Conservation (phyloP, 2,329 filamentous ascomycete genomes). For the Fusarium buharicum region DNA sequence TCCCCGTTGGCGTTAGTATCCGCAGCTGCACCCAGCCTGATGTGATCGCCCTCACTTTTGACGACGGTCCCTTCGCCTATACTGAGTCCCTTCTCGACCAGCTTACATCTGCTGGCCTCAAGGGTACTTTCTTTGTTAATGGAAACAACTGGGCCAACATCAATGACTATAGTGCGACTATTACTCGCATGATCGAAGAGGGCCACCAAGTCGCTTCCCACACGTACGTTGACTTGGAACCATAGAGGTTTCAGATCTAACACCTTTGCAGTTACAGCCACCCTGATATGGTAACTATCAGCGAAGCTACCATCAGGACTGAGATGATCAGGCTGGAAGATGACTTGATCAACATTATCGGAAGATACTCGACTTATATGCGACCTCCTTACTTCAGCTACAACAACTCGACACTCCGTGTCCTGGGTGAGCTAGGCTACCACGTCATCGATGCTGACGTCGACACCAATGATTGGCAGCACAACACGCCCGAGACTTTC, state of each 20-base stretch:
- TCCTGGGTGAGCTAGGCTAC: slow-evolving; percentile 55
- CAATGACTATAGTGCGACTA: slow-evolving; percentile 21
- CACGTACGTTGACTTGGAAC: slow-evolving; percentile 44
- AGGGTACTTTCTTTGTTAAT: slow-evolving; percentile 46
- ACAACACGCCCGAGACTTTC: slow-evolving; percentile 58
- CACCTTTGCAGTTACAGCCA: slow-evolving; percentile 40
- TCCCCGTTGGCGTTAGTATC: slow-evolving; percentile 34
- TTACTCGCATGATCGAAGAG: slow-evolving; percentile 53
- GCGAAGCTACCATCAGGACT: slow-evolving; percentile 34
- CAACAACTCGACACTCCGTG: slow-evolving; percentile 43
- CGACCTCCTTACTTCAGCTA: slow-evolving; percentile 53
- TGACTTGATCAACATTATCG: slow-evolving; percentile 47
- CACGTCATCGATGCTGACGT: slow-evolving; percentile 64
- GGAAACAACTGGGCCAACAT: slow-evolving; percentile 35
- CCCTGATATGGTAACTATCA: slow-evolving; percentile 47
- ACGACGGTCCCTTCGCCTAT: slow-evolving; percentile 53
- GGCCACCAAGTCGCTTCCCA: slow-evolving; percentile 67
- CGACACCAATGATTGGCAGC: slow-evolving; percentile 66
- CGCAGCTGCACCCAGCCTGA: slow-evolving; percentile 40
- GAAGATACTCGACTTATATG: slow-evolving; percentile 50
- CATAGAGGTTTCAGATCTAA: not conserved
- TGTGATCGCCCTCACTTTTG: slow-evolving; percentile 52
- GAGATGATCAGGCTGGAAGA: slow-evolving; percentile 45
- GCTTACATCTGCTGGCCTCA: slow-evolving; percentile 39
- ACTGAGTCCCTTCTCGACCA: slow-evolving; percentile 50